Conservation (phyloP, 208 protist species). For the Leishmania arabica region DNA sequence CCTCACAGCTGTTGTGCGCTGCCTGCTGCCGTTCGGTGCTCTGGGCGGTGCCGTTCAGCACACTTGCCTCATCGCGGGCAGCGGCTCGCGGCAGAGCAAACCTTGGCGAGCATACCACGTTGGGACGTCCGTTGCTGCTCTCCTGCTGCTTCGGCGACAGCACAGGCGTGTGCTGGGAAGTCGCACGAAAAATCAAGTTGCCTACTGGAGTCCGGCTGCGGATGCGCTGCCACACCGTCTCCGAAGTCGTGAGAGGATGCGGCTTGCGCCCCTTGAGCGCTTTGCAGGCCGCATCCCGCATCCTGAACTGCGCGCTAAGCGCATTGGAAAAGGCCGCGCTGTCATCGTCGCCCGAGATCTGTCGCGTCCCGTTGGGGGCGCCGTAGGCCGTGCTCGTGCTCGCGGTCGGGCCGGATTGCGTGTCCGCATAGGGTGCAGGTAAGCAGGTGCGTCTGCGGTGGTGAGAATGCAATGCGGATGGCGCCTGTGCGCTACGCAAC, state of each 20-base stretch:
- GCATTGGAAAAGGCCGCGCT: not conserved
- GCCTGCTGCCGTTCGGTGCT: not conserved
- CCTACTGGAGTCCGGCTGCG: constrained; percentile 37
- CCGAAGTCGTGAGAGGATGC: constrained; percentile 16
- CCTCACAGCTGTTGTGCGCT: not conserved
- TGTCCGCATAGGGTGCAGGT: not conserved
- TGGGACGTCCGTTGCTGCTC: not conserved
- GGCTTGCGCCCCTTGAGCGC: constrained; percentile 21
- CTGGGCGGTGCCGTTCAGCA: not conserved
- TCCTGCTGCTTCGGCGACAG: not conserved
- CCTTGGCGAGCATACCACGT: not conserved
- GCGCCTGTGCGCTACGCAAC: not conserved
- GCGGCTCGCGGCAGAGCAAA: not conserved
- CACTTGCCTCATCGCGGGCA: not conserved
- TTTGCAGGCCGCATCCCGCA: constrained; percentile 16
- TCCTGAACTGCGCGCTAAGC: not conserved
- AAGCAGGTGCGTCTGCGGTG: not conserved
- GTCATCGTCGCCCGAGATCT: not conserved
- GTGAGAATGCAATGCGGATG: not conserved
- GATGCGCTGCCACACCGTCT: constrained; percentile 35
- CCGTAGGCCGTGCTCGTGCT: not conserved
- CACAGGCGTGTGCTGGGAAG: not conserved
- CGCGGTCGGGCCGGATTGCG: not conserved
- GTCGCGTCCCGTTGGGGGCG: not conserved
- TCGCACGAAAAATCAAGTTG: constrained; percentile 42